A percentile compares a stretch with the other conserved stretches of the same genome.
Evolutionary conservation across 345 rosid genomes (phyloP).

Genomic region (Euphorbia peplus): DNA sequence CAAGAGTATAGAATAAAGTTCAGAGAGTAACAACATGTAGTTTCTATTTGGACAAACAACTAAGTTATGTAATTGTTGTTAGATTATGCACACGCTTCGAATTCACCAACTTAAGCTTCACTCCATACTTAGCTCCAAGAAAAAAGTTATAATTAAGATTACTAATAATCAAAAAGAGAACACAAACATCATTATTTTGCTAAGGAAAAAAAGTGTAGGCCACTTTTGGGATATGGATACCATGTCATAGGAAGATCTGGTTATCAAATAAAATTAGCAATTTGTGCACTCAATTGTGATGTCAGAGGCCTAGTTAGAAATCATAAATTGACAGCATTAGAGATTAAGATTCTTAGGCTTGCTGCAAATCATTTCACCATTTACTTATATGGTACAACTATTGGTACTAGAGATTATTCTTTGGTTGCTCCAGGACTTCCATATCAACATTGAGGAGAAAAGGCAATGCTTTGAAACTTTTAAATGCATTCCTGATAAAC

Average conservation of each 20-base stretch:
- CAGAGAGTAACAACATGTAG: not conserved
- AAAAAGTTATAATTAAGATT: not conserved
- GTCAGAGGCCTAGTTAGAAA: not conserved
- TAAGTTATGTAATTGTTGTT: not conserved
- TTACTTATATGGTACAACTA: not conserved
- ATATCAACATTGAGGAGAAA: not conserved
- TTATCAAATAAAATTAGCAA: not conserved
- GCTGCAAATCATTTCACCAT: not conserved
- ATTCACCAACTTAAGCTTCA: too few species aligned
- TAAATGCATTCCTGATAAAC: not conserved
- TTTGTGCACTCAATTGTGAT: not conserved
- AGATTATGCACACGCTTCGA: not conserved
- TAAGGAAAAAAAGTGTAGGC: not conserved
- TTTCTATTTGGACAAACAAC: not conserved
- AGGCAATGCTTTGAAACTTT: too few species aligned
- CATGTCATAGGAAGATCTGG: not conserved
- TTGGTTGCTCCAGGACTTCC: not conserved
- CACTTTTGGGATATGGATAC: not conserved
- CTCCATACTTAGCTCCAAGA: not conserved
- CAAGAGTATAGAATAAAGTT: not conserved
- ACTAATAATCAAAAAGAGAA: not conserved
- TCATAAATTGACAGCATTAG: not conserved
- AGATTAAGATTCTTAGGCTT: not conserved
- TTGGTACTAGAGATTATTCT: not conserved
- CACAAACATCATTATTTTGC: not conserved